phyloP scores from a whole-genome alignment of 306 rosid species.

The Abrus precatorius region DNA sequence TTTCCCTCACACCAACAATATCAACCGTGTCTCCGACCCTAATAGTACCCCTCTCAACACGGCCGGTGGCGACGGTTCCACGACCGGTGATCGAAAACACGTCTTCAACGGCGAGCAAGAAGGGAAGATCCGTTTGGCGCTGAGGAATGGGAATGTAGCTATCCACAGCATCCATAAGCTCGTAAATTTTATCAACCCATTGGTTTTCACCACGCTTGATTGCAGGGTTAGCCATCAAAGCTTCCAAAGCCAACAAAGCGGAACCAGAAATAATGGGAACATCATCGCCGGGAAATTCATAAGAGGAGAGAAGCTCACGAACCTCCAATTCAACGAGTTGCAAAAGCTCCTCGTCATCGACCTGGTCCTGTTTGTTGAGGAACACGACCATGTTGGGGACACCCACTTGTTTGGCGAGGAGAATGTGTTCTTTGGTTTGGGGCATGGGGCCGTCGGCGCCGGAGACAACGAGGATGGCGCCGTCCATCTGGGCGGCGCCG shows the following conservation, averaged over 20 bases:
- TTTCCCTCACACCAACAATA: slow-evolving; percentile 81
- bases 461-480: slow-evolving; percentile 81
- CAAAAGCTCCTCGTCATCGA: slow-evolving; percentile 87
- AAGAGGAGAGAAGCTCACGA: slow-evolving; percentile 76
- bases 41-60: slow-evolving; percentile 80
- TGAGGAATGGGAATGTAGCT: slow-evolving; percentile 80
- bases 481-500: slow-evolving; percentile 91
- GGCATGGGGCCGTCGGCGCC: slow-evolving; percentile 93
- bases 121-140: slow-evolving; percentile 80
- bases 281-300: slow-evolving; percentile 92
- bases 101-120: slow-evolving; percentile 80
- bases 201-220: slow-evolving; percentile 71
- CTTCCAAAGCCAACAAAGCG: slow-evolving; percentile 80
- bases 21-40: slow-evolving; percentile 75
- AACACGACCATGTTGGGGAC: slow-evolving; percentile 86
- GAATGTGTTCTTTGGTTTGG: slow-evolving; percentile 84
- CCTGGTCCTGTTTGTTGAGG: slow-evolving; percentile 86
- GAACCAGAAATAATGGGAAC: slow-evolving; percentile 82
- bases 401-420: slow-evolving; percentile 86
- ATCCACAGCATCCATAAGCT: slow-evolving; percentile 85
- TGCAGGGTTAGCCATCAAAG: slow-evolving; percentile 74
- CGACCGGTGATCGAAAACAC: slow-evolving; percentile 88
- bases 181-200: slow-evolving; percentile 90
- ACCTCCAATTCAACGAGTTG: slow-evolving; percentile 86
- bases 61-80: slow-evolving; percentile 91